Evolutionary conservation across 169 alveolate species (phyloP).

Genomic region (Babesia caballi): DNA sequence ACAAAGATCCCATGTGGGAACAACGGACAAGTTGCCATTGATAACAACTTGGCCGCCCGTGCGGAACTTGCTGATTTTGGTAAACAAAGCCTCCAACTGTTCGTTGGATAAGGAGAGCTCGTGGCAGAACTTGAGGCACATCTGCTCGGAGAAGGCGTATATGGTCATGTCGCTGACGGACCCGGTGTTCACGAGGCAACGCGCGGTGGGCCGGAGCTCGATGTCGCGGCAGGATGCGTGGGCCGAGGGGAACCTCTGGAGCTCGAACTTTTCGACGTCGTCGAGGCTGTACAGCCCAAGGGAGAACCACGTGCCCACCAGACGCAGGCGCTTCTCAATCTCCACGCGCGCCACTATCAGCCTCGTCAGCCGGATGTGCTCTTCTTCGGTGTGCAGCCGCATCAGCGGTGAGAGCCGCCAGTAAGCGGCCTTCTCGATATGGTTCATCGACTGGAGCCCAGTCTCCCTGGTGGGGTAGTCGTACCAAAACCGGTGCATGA

Average conservation of each 20-base stretch:
- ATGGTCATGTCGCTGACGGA: not conserved
- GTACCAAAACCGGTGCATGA: constrained; percentile 60
- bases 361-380: constrained; percentile 44
- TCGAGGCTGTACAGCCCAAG: constrained; percentile 36
- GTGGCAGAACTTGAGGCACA: constrained; percentile 17
- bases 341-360: constrained; percentile 38
- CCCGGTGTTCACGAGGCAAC: constrained; percentile 16
- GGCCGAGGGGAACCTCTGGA: constrained; percentile 11
- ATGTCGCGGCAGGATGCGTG: not conserved
- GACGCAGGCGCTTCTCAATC: constrained; percentile 45
- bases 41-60: not conserved
- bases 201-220: constrained; percentile 14
- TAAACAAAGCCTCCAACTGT: constrained; percentile 18
- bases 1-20: constrained; percentile 58
- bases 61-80: not conserved
- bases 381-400: constrained; percentile 56
- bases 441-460: constrained; percentile 31
- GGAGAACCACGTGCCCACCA: constrained; percentile 50
- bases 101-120: constrained; percentile 23
- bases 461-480: constrained; percentile 32
- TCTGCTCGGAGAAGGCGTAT: constrained; percentile 12
- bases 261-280: constrained; percentile 39
- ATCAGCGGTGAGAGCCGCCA: constrained; percentile 64
- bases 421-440: constrained; percentile 52
- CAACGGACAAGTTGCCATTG: not conserved